Base-by-base conservation (phyloP, 2,329 filamentous ascomycete genomes). In the Hansfordia pulvinata region DNA sequence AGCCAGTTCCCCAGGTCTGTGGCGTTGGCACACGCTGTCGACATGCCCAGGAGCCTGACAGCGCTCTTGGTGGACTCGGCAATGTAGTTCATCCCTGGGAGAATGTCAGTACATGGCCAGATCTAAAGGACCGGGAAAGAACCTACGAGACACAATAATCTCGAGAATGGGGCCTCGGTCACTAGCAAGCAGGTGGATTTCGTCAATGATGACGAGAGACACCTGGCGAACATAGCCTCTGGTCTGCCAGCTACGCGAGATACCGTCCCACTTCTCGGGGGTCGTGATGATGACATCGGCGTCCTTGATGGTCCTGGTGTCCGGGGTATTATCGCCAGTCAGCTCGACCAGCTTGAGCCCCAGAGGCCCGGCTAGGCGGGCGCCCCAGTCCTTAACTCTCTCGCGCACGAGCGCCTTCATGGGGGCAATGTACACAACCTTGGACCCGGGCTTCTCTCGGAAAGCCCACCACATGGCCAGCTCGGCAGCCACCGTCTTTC, bases 391-490 rank as follows among this genome's bases (percentile, higher is more conserved):
- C 44, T 93, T 81, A 15, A 98, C 88, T 53, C 90, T 75, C 51
- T 98, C 90, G 3, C 90, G 82, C 12, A 98, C 90, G 17, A 98
- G 73, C 0, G 92, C 92, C 54, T 98, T 98, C 92, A 98, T 98
- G 0, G 92, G 92, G 3, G 90, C 90, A 46, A 98, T 96, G 50
- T 98, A 98, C 9, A 98, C 90, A 3, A 98, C 86, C 56, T 98
- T 98, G 4, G 85, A 93, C 4, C 86, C 85, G 2, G 90, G 90
- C 26, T 79, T 78, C 47, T 94, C 86, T 10, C 86, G 75, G 56
- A 98, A 96, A 3, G 90, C 88, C 85, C 86, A 94, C 92, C 92
- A 98, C 88, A 98, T 96, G 15, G 92, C 86, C 34, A 98, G 58
- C 48, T 98, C 90, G 25, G 82, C 85, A 11, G 92, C 90, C 20